Evolutionary conservation across 2,329 filamentous ascomycete genomes (phyloP).

Genomic region (Tolypocladium guangdongense): DNA sequence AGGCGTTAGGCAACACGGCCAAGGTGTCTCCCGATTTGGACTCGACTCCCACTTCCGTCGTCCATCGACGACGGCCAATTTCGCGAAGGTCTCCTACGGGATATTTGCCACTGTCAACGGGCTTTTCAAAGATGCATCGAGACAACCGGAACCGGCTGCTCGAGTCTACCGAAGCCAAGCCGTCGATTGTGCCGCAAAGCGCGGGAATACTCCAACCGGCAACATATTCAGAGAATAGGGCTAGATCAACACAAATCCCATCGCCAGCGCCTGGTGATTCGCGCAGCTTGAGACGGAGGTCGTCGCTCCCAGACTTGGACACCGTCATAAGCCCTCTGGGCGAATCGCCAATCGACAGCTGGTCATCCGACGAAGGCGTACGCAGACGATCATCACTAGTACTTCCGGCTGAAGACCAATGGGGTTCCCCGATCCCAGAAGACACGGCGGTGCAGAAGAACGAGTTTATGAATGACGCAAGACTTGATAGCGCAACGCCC

Average conservation of each 20-base stretch:
- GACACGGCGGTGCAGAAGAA: background rate
- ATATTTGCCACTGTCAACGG: background rate
- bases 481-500: background rate
- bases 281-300: background rate
- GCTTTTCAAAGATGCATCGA: background rate
- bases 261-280: background rate
- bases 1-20: slow-evolving; percentile 20
- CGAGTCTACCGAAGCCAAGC: background rate
- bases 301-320: slow-evolving; percentile 6
- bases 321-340: slow-evolving; percentile 9
- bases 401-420: slow-evolving; percentile 22
- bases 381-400: slow-evolving; percentile 41
- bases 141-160: background rate
- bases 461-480: background rate
- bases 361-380: slow-evolving; percentile 13
- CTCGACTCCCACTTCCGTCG: slow-evolving; percentile 25
- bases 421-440: background rate
- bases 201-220: background rate
- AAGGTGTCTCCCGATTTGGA: background rate
- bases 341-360: slow-evolving; percentile 2
- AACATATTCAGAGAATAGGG: background rate
- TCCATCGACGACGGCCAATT: slow-evolving; percentile 46
- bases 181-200: background rate
- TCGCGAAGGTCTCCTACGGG: slow-evolving; percentile 28
- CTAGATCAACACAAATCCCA: background rate